Percentiles rank a stretch among this genome's conserved stretches.
phyloP scores from a whole-genome alignment of 257 asterid genomes.

The Ocimum tenuiflorum region DNA sequence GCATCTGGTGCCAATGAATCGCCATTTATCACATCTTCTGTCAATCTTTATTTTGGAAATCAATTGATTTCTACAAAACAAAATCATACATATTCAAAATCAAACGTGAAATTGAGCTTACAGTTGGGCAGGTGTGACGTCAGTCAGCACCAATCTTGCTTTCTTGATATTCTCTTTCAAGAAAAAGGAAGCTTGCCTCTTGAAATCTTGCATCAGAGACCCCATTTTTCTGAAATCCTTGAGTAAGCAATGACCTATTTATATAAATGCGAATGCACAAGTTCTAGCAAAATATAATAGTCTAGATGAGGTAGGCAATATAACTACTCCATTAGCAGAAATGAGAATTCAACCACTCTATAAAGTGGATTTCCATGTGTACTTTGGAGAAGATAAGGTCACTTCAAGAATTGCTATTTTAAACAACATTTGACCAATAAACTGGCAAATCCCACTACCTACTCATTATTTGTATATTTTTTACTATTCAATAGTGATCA shows the following conservation, averaged over 20 bases:
- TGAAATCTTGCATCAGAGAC: slow-evolving; percentile 57
- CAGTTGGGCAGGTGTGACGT: slow-evolving; percentile 71
- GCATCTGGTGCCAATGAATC: slow-evolving; percentile 50
- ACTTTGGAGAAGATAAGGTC: slow-evolving; percentile 22
- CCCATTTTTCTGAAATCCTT: slow-evolving; percentile 24
- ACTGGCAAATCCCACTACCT: slow-evolving; percentile 10
- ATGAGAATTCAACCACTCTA: slow-evolving; percentile 35
- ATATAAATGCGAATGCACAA: background rate
- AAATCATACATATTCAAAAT: too few relatives aligned
- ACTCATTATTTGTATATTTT: background rate
- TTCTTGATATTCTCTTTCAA: slow-evolving; percentile 71
- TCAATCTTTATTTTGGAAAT: slow-evolving; percentile 36
- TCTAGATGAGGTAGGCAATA: slow-evolving; percentile 35
- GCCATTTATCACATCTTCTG: slow-evolving; percentile 67
- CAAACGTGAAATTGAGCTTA: slow-evolving; percentile 17
- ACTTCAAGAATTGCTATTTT: background rate
- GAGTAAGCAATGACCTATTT: background rate
- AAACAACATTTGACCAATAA: slow-evolving; percentile 25
- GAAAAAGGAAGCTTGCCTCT: slow-evolving; percentile 80
- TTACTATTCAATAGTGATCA: background rate
- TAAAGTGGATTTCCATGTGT: slow-evolving; percentile 39
- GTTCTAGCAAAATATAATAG: background rate
- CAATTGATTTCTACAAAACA: too few relatives aligned
- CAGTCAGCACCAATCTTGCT: slow-evolving; percentile 70
- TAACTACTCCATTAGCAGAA: slow-evolving; percentile 68